Evolutionary conservation across 2,329 filamentous ascomycete species (phyloP), one percentile per base, ranked within the genome.

Genomic region (Elsinoe batatas): DNA sequence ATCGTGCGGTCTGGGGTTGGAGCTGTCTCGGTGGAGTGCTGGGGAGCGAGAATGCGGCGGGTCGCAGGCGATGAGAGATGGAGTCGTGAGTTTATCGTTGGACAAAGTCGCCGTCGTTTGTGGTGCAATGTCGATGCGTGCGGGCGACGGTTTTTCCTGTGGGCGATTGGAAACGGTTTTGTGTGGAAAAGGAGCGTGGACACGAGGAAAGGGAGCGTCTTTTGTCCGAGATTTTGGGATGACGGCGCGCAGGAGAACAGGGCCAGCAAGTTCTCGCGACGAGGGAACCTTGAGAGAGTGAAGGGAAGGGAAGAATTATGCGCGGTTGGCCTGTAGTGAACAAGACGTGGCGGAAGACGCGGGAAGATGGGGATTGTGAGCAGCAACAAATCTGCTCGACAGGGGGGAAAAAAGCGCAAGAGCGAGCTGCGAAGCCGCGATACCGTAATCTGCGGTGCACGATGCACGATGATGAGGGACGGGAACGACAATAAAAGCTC

Each of bases 131-230:
- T 51, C 47, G 47, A 51, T 51, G 35, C 47, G 32, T 38, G 47
- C 47, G 47, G 35, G 47, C 47, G 33, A 38, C 47, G 47, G 26
- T 51, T 30, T 30, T 30, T 30, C 26, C 26, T 30, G 26, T 30
- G 26, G 26, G 26, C 32, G 47, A 22, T 22, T 37, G 47, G 5
- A 51, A 51, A 51, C 47, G 47, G 47, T 26, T 49, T 33, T 49
- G 44, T 38, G 15, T 51, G 47, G 47, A 51, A 51, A 51, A 51
- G 47, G 47, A 51, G 47, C 47, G 47, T 51, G 47, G 47, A 51
- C 47, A 51, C 47, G 47, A 51, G 47, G 47, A 51, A 38, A 51
- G 47, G 47, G 35, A 51, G 47, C 15, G 26, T 20, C 44, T 22
- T 49, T 49, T 30, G 20, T 49, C 33, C 7, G 44, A 17, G 20